These are phyloP conservation scores for Piper betle DNA, from an alignment of 164 flowering plant genomes.

Conservation along the genomic window DNA sequence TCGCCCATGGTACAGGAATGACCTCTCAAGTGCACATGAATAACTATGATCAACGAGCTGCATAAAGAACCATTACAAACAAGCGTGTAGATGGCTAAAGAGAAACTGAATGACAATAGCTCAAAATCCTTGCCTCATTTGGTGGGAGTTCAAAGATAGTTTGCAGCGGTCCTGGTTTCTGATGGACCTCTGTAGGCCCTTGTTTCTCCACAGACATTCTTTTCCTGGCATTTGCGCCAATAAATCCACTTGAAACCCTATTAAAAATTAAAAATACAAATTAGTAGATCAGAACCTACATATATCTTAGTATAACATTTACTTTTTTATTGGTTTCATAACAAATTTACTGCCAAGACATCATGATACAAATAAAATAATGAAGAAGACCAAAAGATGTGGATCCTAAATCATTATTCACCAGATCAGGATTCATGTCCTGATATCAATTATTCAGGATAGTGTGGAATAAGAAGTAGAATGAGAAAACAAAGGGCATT, in stretches of 20 bases:
- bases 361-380: too few relatives aligned
- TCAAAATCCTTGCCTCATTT: neutral
- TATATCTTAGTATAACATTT: neutral
- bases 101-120: neutral
- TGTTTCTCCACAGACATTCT: constrained; percentile 52
- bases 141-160: constrained; percentile 70
- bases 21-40: constrained; percentile 99
- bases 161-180: constrained; percentile 89
- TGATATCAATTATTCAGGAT: too few relatives aligned
- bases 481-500: too few relatives aligned
- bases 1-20: constrained; percentile 97
- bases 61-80: constrained; percentile 10
- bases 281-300: neutral
- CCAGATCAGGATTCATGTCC: too few relatives aligned
- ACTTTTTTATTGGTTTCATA: neutral
- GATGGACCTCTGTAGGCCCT: constrained; percentile 90
- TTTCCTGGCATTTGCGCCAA: constrained; percentile 60
- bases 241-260: constrained; percentile 60
- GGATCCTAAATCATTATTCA: too few relatives aligned
- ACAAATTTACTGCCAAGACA: too few relatives aligned
- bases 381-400: too few relatives aligned
- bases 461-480: too few relatives aligned
- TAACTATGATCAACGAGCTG: constrained; percentile 89
- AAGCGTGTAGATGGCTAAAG: neutral
- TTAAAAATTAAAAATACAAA: neutral